phyloP scores from a whole-genome alignment of 1,139 yeast genomes.

The Yamadazyma atmosphaerica region DNA sequence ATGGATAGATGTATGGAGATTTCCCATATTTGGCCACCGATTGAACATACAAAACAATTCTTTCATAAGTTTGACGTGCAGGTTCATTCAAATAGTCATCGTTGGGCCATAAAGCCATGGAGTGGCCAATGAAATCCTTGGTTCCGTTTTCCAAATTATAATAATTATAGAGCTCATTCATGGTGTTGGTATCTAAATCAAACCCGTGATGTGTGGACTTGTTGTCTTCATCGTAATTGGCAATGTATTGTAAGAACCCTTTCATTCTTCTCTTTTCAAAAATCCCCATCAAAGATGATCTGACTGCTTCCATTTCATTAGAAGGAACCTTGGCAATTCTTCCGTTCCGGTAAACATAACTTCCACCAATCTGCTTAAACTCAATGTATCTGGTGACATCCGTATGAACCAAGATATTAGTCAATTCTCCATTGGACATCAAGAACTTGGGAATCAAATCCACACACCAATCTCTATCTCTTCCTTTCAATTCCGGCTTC shows the following conservation, averaged over 20 bases:
- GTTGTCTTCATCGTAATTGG: conserved; percentile 77
- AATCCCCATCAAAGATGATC: conserved; percentile 91
- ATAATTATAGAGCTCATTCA: conserved; percentile 87
- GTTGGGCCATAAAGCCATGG: conserved; percentile 96
- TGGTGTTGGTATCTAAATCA: conserved; percentile 82
- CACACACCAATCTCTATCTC: conserved; percentile 97
- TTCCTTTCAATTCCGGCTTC: conserved; percentile 75
- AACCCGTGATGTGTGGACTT: conserved; percentile 82
- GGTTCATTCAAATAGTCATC: conserved; percentile 88
- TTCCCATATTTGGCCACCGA: conserved; percentile 95
- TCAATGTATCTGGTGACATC: conserved; percentile 95
- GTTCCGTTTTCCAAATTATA: conserved; percentile 93
- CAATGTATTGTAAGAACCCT: conserved; percentile 84
- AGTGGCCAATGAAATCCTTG: conserved; percentile 95
- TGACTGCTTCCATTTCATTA: conserved; percentile 85
- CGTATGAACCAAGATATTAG: conserved; percentile 92
- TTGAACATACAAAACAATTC: conserved; percentile 81
- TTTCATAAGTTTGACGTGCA: conserved; percentile 88
- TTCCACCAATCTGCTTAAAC: conserved; percentile 93
- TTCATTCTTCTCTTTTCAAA: conserved; percentile 96
- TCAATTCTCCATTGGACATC: conserved; percentile 97
- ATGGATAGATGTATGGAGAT: conserved; percentile 93
- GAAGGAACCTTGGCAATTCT: conserved; percentile 95
- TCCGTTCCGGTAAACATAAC: conserved; percentile 89
- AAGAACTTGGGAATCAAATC: conserved; percentile 95